Base-by-base conservation (phyloP, 257 asterid species). In the Nicotiana paniculata region DNA sequence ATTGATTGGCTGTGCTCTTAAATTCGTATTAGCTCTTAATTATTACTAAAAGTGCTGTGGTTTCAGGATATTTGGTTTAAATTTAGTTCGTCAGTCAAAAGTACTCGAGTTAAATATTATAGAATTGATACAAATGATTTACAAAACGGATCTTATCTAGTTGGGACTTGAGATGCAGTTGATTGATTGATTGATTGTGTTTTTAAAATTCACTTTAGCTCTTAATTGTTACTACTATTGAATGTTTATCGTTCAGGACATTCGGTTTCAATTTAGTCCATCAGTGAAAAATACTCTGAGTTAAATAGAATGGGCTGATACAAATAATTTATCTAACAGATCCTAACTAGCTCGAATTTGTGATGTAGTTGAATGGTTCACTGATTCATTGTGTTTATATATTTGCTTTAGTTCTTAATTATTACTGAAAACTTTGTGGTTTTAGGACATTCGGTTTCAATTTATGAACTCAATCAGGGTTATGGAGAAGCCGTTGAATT, bases 371-470 rank as follows among this genome's bases (percentile, higher is more conserved):
- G 78, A 21, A 11, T 70, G 58, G 21, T 70, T 39, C 5, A 24
- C 6, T 3, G 18, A 53, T 53, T 13, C 51, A 9, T 17, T 28
- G 26, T 48, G 43, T 74, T 48, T 46, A 4, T 26, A 51, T 13
- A 24, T 74, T 74, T 57, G 15, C 26, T 46, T 6, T 48, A 74
- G 79, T 35, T 48, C 51, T 18, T 78, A 15, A 66, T 16, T 61
- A 18, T 18, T 6, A 11, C 51, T 43, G 10, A 43, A 13, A 59
- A 12, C 48, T 21, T 62, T 69, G 15, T 62, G 79, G 83, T 82
- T 83, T 77, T 90, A 96, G 99, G 99, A 96, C 88, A 35, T 96
- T 81, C 90, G 92, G 90, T 96, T 94, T 90, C 97, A 88, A 68
- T 96, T 93, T 79, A 94, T 92, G 99, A 93, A 93, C 82, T 87